Evolutionary conservation across 257 asterid genomes (phyloP).

Genomic region (Nicotiana undulata): DNA sequence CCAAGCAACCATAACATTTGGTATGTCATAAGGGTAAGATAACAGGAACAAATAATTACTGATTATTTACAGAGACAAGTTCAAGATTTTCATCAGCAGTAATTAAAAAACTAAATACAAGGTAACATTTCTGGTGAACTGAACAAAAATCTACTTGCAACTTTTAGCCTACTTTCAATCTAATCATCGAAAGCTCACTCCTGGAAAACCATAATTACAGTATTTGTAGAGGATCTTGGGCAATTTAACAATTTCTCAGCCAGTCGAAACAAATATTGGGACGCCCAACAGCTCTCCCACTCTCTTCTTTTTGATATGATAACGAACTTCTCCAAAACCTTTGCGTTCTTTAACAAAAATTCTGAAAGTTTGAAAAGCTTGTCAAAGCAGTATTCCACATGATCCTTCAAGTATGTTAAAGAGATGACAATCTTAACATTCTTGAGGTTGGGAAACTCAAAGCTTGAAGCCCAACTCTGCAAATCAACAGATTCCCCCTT

Average conservation of each 20-base stretch:
- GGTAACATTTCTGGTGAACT: neutral
- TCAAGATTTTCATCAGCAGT: neutral
- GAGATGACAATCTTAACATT: neutral
- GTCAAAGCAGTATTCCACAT: neutral
- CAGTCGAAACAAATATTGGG: neutral
- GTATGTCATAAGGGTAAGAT: neutral
- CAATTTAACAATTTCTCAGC: neutral
- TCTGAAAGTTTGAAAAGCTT: neutral
- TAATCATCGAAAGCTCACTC: neutral
- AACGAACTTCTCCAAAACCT: neutral
- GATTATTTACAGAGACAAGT: neutral
- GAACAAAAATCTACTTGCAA: neutral
- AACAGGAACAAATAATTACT: neutral
- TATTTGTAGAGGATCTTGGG: no score
- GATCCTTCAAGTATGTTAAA: neutral
- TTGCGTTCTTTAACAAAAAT: neutral
- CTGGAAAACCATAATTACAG: neutral
- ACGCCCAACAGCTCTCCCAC: neutral
- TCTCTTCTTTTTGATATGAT: neutral
- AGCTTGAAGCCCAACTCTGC: neutral
- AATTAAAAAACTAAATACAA: neutral
- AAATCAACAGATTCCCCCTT: neutral
- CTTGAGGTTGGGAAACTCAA: neutral
- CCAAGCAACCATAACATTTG: neutral
- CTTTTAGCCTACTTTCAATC: neutral